A percentile compares a stretch with the other conserved stretches of the same genome.
Evolutionary conservation across 352 stramenopile species (phyloP).

Genomic region (Phytophthora sojae): DNA sequence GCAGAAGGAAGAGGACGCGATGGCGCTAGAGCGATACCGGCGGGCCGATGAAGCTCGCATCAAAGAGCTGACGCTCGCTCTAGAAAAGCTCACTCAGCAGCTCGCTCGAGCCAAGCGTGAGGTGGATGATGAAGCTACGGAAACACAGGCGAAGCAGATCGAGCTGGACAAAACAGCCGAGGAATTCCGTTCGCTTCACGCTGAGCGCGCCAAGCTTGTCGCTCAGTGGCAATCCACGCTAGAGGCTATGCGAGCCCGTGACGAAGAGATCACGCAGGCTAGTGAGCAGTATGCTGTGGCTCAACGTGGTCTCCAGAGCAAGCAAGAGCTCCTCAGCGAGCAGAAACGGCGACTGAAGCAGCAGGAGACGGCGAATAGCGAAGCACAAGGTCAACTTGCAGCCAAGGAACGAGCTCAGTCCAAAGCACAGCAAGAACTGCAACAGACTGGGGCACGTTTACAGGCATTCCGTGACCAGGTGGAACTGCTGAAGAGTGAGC

Average conservation of each 20-base stretch:
- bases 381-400: constrained; percentile 79
- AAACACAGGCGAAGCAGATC: constrained; percentile 96
- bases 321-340: constrained; percentile 78
- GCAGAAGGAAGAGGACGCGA: constrained; percentile 96
- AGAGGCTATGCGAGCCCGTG: constrained; percentile 92
- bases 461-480: constrained; percentile 92
- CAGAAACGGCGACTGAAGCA: constrained; percentile 84
- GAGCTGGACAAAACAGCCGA: constrained; percentile 96
- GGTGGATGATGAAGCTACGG: constrained; percentile 87
- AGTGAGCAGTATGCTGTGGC: constrained; percentile 89
- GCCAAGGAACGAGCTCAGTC: constrained; percentile 74
- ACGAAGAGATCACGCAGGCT: constrained; percentile 93
- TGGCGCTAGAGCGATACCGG: constrained; percentile 94
- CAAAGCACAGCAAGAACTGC: constrained; percentile 75
- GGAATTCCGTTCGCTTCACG: constrained; percentile 94
- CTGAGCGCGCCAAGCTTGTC: constrained; percentile 94
- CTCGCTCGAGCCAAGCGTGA: constrained; percentile 81
- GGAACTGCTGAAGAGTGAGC: constrained; percentile 93
- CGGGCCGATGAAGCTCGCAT: constrained; percentile 95
- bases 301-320: constrained; percentile 55
- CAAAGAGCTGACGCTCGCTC: constrained; percentile 94
- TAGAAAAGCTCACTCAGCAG: constrained; percentile 94
- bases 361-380: constrained; percentile 88
- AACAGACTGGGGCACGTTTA: constrained; percentile 60
- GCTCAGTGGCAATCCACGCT: constrained; percentile 96